A percentile compares a stretch with the other conserved stretches of the same genome.
Conservation (phyloP, 2,329 filamentous ascomycete species). For the Epichloe elymi region DNA sequence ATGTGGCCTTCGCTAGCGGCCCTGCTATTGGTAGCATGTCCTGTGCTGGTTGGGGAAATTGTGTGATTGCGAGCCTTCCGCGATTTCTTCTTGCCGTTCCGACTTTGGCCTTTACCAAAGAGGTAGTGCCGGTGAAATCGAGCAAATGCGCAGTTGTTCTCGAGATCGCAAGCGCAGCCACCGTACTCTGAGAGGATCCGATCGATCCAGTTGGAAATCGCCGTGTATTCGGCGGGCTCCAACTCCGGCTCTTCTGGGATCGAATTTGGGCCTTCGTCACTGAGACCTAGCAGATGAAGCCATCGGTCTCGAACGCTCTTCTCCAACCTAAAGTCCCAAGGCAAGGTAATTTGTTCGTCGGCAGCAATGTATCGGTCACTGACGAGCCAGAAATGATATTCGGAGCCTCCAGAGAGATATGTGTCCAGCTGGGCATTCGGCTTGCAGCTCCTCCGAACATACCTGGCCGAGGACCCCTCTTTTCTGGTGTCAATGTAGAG, state of each 20-base stretch:
- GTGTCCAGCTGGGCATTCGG: slow-evolving; percentile 85
- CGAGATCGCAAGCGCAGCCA: slow-evolving; percentile 61
- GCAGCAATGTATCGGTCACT: slow-evolving; percentile 62
- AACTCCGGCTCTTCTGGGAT: slow-evolving; percentile 39
- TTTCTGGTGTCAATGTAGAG: slow-evolving; percentile 85
- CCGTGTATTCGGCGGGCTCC: slow-evolving; percentile 46
- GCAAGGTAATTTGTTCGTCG: slow-evolving; percentile 49
- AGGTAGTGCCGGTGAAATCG: slow-evolving; percentile 49
- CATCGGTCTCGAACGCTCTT: slow-evolving; percentile 41
- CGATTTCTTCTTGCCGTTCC: slow-evolving; percentile 34
- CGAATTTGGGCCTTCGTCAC: slow-evolving; percentile 40
- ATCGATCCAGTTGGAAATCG: slow-evolving; percentile 51
- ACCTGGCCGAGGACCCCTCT: slow-evolving; percentile 76
- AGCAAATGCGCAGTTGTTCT: slow-evolving; percentile 48
- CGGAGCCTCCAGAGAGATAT: slow-evolving; percentile 61
- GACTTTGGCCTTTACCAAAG: slow-evolving; percentile 28
- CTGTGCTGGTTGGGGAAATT: slow-evolving; percentile 49
- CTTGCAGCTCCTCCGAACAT: slow-evolving; percentile 81
- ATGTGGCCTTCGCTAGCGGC: slow-evolving; percentile 48
- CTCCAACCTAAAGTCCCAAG: slow-evolving; percentile 54
- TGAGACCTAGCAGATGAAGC: slow-evolving; percentile 46
- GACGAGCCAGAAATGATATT: slow-evolving; percentile 89
- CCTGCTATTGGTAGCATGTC: slow-evolving; percentile 48
- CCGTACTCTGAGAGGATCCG: slow-evolving; percentile 65
- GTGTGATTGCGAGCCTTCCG: slow-evolving; percentile 42